phyloP scores from a whole-genome alignment of 2,329 filamentous ascomycete genomes.

The Dactylellina parvicollis region DNA sequence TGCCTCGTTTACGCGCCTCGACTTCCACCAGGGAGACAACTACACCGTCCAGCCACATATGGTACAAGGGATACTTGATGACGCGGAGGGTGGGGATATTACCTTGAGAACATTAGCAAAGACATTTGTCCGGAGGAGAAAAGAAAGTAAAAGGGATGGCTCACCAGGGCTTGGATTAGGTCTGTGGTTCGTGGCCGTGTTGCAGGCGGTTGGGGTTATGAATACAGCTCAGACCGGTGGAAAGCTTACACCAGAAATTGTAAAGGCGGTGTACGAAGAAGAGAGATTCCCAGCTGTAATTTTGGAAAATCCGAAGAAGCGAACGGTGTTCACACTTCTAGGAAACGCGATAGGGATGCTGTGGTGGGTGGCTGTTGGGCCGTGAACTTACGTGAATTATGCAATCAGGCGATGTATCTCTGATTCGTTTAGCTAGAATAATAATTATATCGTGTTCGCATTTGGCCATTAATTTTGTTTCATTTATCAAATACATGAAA shows the following conservation, averaged over 20 bases:
- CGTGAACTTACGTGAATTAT: neutral
- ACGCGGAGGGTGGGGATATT: conserved; percentile 59
- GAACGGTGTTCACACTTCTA: conserved; percentile 56
- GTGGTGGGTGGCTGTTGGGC: conserved; percentile 50
- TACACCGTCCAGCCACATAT: conserved; percentile 60
- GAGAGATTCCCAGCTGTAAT: conserved; percentile 59
- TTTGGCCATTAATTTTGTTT: no score
- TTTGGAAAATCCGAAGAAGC: conserved; percentile 56
- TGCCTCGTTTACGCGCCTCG: conserved; percentile 60
- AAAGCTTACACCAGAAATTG: conserved; percentile 56
- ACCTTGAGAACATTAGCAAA: conserved; percentile 58
- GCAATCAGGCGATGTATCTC: no score
- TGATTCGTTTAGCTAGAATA: no score
- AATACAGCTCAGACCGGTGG: conserved; percentile 57
- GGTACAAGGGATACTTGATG: conserved; percentile 59
- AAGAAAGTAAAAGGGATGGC: conserved; percentile 58
- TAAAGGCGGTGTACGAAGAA: conserved; percentile 59
- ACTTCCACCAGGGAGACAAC: conserved; percentile 60
- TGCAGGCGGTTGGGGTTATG: conserved; percentile 58
- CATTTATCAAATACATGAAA: no score
- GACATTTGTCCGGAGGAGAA: conserved; percentile 58
- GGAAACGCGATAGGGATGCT: conserved; percentile 55
- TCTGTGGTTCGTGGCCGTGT: conserved; percentile 58
- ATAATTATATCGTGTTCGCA: no score
- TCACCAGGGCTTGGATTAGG: conserved; percentile 57